phyloP scores from a whole-genome alignment of 78 protist genomes.

The Dictyostelium brefeldianum region DNA sequence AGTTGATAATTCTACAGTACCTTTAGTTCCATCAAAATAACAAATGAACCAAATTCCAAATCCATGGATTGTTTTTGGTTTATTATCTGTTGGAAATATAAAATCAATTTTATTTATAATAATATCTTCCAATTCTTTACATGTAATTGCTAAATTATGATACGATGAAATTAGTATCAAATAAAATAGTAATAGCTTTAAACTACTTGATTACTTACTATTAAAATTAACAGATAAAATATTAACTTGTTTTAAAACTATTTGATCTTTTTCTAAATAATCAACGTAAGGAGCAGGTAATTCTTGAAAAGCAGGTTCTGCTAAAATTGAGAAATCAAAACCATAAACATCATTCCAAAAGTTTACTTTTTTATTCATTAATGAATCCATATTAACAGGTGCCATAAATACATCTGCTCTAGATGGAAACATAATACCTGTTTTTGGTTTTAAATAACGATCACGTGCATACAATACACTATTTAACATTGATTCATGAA shows the following conservation, averaged over 20 bases:
- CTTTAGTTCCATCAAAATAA: conserved; percentile 49
- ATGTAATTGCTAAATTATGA: neutral
- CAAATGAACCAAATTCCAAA: conserved; percentile 81
- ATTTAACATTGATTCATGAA: conserved; percentile 90
- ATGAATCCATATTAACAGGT: conserved; percentile 51
- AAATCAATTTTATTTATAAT: conserved; percentile 17
- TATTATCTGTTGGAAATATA: neutral
- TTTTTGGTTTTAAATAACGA: conserved; percentile 65
- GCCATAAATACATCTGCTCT: conserved; percentile 44
- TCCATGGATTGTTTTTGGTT: conserved; percentile 71
- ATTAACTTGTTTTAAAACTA: neutral
- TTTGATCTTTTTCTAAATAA: conserved; percentile 18
- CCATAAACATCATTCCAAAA: conserved; percentile 83
- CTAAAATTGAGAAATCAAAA: conserved; percentile 66
- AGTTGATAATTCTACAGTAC: conserved; percentile 33
- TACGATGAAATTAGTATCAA: neutral
- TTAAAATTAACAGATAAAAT: conserved; percentile 45
- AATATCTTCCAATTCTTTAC: conserved; percentile 50
- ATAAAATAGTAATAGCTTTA: neutral
- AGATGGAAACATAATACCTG: conserved; percentile 81
- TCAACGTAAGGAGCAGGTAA: conserved; percentile 43
- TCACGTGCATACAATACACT: conserved; percentile 89
- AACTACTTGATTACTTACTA: neutral
- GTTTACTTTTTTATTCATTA: conserved; percentile 40
- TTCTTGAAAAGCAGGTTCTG: conserved; percentile 19